Base-by-base conservation (phyloP, 1,284 basidiomycete species). In the Cryptococcus jaspeensis region DNA sequence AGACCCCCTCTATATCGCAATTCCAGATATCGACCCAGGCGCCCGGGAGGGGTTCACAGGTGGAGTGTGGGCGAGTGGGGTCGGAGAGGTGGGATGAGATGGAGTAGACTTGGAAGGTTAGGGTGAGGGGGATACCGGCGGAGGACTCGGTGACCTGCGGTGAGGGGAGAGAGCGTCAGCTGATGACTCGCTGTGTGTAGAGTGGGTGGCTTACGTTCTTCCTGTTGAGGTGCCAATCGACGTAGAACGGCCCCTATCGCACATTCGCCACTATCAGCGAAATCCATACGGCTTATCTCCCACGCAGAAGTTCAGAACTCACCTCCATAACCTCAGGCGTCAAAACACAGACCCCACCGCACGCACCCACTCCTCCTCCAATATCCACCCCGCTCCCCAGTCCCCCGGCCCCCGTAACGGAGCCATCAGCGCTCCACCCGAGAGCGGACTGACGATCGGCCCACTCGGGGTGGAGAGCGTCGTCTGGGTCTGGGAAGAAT, bases 1-100 rank as follows among this genome's bases (percentile, higher is more conserved):
- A 61, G 16, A 58, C 48, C 15, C 65, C 65, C 13, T 47, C 53
- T 5, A 46, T 37, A 43, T 67, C 63, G 5, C 51, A 53, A 11
- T 37, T 51, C 65, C 65, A 67, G 22, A 67, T 56, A 46, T 67
- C 65, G 13, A 63, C 58, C 55, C 57, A 62, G 4, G 65, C 63
- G 35, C 45, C 52, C 8, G 49, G 12, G 13, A 67, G 52, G 5
- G 63, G 63, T 16, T 40, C 36, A 22, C 61, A 65, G 2, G 43
- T 43, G 6, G 55, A 36, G 28, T 50, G 44, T 12, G 48, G 46
- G 18, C 52, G 43, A 16, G 25, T 39, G 12, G 48, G n/a, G 22
- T 52, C 39, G 32, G 58, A 56, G 7, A 56, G 45, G 35, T 51
- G 43, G 20, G 55, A 56, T 5, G 58, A 52, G 56, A 67, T 57